Percentiles rank a stretch among this genome's conserved stretches.
phyloP scores from a whole-genome alignment of 169 alveolate species.

The Plasmodium berghei region DNA sequence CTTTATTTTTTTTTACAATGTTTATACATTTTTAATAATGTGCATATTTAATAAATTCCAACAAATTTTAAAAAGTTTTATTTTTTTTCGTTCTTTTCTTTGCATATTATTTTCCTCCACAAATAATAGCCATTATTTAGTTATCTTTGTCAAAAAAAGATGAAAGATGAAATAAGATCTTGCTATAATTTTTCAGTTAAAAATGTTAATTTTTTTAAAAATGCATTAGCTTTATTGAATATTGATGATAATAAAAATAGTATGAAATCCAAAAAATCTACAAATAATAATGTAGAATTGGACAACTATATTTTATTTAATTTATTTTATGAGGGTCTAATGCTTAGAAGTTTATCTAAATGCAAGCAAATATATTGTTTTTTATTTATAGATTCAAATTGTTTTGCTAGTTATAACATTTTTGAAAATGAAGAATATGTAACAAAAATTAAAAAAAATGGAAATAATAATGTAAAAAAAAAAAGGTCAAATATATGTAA shows the following conservation, averaged over 20 bases:
- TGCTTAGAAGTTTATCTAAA: constrained; percentile 61
- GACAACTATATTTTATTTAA: constrained; percentile 45
- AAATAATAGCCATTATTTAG: not conserved
- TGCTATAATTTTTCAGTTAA: constrained; percentile 61
- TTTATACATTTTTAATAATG: too few species aligned
- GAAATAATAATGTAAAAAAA: not conserved
- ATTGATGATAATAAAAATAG: constrained; percentile 53
- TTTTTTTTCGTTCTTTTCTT: not conserved
- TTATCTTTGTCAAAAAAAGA: not conserved
- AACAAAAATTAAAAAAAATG: not conserved
- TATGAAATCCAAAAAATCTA: not conserved
- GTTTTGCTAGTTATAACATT: constrained; percentile 36
- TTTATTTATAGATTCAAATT: constrained; percentile 53
- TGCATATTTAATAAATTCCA: too few species aligned
- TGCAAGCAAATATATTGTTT: constrained; percentile 72
- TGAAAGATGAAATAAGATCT: constrained; percentile 26
- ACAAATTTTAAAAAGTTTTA: too few species aligned
- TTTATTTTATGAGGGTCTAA: constrained; percentile 45
- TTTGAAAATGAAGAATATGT: not conserved
- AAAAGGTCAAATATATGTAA: not conserved
- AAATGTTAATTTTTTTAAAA: constrained; percentile 58
- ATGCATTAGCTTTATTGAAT: constrained; percentile 54
- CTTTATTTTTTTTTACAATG: too few species aligned
- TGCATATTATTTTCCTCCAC: not conserved
- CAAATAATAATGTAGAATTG: constrained; percentile 7